These are phyloP conservation scores for Taiwanofungus camphoratus DNA, from an alignment of 1,284 basidiomycete species.

Conservation along the genomic window DNA sequence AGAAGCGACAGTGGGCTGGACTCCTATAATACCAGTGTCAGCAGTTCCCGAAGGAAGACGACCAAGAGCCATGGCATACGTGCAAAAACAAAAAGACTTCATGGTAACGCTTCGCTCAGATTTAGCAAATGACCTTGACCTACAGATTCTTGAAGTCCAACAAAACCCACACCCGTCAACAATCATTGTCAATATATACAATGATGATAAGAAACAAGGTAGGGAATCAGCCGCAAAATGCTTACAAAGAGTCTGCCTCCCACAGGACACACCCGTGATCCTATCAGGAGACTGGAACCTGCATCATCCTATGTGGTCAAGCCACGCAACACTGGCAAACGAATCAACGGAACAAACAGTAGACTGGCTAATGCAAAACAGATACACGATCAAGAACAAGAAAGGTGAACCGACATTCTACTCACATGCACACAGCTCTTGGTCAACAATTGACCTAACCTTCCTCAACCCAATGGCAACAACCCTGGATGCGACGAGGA, in stretches of 20 bases:
- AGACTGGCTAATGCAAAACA: neutral
- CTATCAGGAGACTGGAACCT: constrained; percentile 6
- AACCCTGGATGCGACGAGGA: constrained; percentile 1
- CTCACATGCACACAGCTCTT: neutral
- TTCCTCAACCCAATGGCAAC: constrained; percentile 1
- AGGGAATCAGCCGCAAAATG: neutral
- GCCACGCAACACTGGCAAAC: neutral
- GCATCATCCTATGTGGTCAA: constrained; percentile 5
- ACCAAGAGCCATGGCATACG: neutral
- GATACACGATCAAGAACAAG: constrained; percentile 1
- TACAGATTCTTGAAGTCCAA: constrained; percentile 2
- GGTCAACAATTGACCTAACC: constrained; percentile 4
- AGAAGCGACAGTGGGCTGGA: neutral
- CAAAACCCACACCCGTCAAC: constrained; percentile 3
- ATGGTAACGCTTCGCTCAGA: constrained; percentile 2
- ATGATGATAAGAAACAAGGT: constrained; percentile 1
- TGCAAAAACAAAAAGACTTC: neutral
- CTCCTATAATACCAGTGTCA: constrained; percentile 1
- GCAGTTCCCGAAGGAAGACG: neutral
- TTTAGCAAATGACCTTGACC: constrained; percentile 3
- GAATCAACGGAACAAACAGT: constrained; percentile 1
- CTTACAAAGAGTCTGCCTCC: neutral
- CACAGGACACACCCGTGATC: neutral
- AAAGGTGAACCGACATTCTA: constrained; percentile 2
- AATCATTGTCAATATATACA: constrained; percentile 2